Conservation (phyloP, 192 early-diverging fungal species). For the Pilobolus umbonatus region DNA sequence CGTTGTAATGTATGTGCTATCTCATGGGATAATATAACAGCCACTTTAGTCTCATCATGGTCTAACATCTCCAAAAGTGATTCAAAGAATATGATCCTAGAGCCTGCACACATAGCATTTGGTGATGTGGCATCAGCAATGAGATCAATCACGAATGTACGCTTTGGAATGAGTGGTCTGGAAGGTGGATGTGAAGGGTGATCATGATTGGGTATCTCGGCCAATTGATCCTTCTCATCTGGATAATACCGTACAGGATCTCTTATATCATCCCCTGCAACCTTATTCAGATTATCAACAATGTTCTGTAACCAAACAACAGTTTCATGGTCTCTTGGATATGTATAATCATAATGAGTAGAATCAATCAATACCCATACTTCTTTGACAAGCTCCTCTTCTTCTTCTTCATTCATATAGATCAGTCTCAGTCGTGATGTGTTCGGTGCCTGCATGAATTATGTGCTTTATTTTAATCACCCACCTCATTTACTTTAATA, state of each 20-base stretch:
- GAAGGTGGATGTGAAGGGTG: neutral
- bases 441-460: slow-evolving; percentile 39
- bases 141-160: slow-evolving; percentile 28
- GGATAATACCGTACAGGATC: slow-evolving; percentile 21
- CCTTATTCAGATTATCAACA: slow-evolving; percentile 21
- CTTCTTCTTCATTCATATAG: slow-evolving; percentile 47
- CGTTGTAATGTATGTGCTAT: slow-evolving; percentile 52
- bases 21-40: slow-evolving; percentile 51
- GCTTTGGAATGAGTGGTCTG: neutral
- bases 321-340: slow-evolving; percentile 20
- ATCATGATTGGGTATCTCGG: neutral
- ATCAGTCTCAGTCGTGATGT: slow-evolving; percentile 47
- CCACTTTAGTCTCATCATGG: slow-evolving; percentile 42
- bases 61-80: slow-evolving; percentile 31
- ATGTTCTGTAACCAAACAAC: slow-evolving; percentile 32
- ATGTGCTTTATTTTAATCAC: slow-evolving; percentile 1
- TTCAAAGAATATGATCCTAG: slow-evolving; percentile 27
- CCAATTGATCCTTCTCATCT: neutral
- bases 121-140: slow-evolving; percentile 30
- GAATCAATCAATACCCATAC: slow-evolving; percentile 17
- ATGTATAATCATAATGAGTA: slow-evolving; percentile 18
- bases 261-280: slow-evolving; percentile 30
- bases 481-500: neutral
- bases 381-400: slow-evolving; percentile 36
- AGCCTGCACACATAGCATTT: slow-evolving; percentile 37